Evolutionary conservation across 2,329 filamentous ascomycete species (phyloP), one percentile per base, ranked within the genome.

Genomic region (Neurospora sp.): DNA sequence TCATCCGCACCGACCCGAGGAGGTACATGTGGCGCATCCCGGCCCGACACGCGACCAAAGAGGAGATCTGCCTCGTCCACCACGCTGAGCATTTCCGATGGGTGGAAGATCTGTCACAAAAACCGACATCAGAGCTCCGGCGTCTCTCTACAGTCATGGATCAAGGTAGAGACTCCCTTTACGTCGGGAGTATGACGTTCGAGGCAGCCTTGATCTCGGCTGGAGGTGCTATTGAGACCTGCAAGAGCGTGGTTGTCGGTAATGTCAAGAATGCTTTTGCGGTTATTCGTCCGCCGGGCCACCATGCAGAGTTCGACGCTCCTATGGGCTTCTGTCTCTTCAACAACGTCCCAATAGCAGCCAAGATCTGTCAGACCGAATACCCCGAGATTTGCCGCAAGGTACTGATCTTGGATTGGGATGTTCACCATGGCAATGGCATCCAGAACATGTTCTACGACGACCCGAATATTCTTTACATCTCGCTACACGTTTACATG

Each of bases 261-360:
- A 86, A 88, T 70, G 91, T 97, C 68, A 97, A 96, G 79, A 99
- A 99, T 77, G 93, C 92, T 0, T 96, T 99, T 78, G 96, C 96
- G 1, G 91, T 99, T 43, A 97, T 99, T 75, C 88, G 96, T 15
- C 96, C 96, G 1, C 96, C 96, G 0, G 96, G 96, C 0, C 96
- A 99, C 77, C 96, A 99, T 79, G 96, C 96, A 0, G 96, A 99
- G 78, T 89, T 88, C 70, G 87, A 96, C 75, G 85, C 89, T 41
- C 88, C 95, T 0, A 96, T 97, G 86, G 96, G 96, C 0, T 99
- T 99, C 77, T 99, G 96, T 79, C 87, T 98, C 71, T 98, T 98
- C 82, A 97, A 99, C 82, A 99, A 99, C 77, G 96, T 98, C 3
- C 93, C 92, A 23, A 91, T 99, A 70, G 95, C 94, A 1, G 90